Evolutionary conservation across 441 rosid genomes (phyloP).

Genomic region (Eugenia klotzschiana): DNA sequence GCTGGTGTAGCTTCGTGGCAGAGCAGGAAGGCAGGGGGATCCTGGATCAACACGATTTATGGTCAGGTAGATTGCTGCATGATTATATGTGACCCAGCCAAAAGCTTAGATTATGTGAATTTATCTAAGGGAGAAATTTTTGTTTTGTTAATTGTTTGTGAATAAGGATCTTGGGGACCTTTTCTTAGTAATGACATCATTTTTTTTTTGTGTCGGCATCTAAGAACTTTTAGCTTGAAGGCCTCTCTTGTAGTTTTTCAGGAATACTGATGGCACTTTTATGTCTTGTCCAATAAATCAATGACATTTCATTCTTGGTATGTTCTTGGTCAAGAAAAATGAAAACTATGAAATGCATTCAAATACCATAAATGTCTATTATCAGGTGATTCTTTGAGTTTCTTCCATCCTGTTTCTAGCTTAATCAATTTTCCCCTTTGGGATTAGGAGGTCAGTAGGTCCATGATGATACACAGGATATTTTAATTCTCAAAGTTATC

Average conservation of each 20-base stretch:
- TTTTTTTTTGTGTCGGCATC: neutral
- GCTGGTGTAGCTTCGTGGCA: conserved; percentile 66
- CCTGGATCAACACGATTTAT: conserved; percentile 95
- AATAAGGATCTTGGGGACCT: neutral
- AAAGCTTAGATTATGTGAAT: neutral
- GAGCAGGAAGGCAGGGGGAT: conserved; percentile 99
- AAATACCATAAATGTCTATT: neutral
- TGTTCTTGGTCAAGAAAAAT: neutral
- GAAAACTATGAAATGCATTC: neutral
- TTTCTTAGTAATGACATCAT: neutral
- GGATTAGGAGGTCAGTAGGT: neutral
- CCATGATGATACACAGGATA: neutral
- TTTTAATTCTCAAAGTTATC: neutral
- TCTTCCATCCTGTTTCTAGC: neutral
- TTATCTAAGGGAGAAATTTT: neutral
- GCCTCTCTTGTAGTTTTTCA: neutral
- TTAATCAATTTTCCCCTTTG: neutral
- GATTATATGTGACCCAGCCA: neutral
- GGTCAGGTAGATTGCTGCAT: conserved; percentile 55
- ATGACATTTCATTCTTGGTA: neutral
- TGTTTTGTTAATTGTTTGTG: neutral
- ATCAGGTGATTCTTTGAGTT: neutral
- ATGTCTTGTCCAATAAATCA: neutral
- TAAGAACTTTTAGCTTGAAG: neutral
- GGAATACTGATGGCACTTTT: neutral